phyloP scores from a whole-genome alignment of 257 asterid genomes.

The Ligustrum vulgare region DNA sequence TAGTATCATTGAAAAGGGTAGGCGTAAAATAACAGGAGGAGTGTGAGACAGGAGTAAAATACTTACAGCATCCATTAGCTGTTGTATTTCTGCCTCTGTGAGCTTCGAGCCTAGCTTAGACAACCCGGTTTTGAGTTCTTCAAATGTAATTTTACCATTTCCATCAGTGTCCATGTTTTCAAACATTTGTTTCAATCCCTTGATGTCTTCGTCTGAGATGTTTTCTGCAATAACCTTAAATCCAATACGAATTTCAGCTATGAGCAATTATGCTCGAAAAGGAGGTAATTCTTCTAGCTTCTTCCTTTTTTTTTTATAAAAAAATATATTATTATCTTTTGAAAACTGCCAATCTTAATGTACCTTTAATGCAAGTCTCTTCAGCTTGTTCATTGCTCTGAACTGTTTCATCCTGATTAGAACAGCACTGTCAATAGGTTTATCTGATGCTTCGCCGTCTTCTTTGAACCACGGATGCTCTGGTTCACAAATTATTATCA shows the following conservation, averaged over 20 bases:
- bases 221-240: conserved; percentile 82
- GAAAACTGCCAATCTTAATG: background rate
- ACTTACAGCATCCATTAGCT: conserved; percentile 93
- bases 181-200: conserved; percentile 78
- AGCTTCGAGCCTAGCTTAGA: conserved; percentile 85
- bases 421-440: conserved; percentile 82
- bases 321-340: no score
- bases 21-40: background rate
- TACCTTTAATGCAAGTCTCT: conserved; percentile 90
- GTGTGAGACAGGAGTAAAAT: background rate
- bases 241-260: conserved; percentile 17
- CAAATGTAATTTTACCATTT: conserved; percentile 76
- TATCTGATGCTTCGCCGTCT: conserved; percentile 89
- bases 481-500: conserved; percentile 30
- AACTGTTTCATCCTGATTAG: conserved; percentile 86
- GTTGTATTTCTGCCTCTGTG: conserved; percentile 60
- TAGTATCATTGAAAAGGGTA: background rate
- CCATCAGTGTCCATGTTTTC: conserved; percentile 86
- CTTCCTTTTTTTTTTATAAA: background rate
- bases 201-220: conserved; percentile 75
- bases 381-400: conserved; percentile 88
- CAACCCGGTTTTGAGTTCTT: conserved; percentile 75
- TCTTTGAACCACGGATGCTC: conserved; percentile 94
- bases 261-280: background rate
- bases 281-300: background rate